These are phyloP conservation scores for Cystobasidiaceae sp. DNA, from an alignment of 1,284 basidiomycete genomes.

Conservation along the genomic window DNA sequence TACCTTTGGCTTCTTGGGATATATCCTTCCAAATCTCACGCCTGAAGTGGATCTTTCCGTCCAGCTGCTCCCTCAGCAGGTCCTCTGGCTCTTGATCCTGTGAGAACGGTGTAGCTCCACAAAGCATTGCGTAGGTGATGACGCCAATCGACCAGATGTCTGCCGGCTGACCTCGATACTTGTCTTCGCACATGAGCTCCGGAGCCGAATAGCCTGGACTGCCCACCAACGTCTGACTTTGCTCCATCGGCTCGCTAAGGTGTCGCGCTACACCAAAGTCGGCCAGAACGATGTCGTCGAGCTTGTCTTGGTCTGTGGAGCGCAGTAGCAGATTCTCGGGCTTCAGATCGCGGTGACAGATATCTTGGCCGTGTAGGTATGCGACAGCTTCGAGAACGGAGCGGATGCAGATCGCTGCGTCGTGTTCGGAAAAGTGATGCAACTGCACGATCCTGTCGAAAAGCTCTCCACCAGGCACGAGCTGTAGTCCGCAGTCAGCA, in stretches of 20 bases:
- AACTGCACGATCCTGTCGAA: conserved; percentile 74
- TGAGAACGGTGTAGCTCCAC: conserved; percentile 9
- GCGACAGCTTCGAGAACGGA: conserved; percentile 47
- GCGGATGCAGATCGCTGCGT: conserved; percentile 69
- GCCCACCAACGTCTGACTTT: conserved; percentile 12
- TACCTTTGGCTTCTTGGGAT: conserved; percentile 74
- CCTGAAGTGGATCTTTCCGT: conserved; percentile 64
- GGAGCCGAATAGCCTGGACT: conserved; percentile 25
- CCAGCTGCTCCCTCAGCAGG: conserved; percentile 5
- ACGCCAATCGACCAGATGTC: conserved; percentile 54
- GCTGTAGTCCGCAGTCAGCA: background rate
- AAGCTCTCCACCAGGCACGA: conserved; percentile 55
- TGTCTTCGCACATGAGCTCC: conserved; percentile 5
- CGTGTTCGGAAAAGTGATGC: conserved; percentile 84
- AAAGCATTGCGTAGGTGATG: conserved; percentile 67
- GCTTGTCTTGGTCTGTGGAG: conserved; percentile 78
- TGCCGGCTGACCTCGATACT: conserved; percentile 15
- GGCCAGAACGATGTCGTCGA: conserved; percentile 95
- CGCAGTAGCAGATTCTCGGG: conserved; percentile 58
- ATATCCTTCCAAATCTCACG: conserved; percentile 69
- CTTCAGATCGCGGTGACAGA: conserved; percentile 54
- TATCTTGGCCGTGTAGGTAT: conserved; percentile 42
- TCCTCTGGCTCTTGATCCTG: background rate
- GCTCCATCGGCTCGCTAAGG: conserved; percentile 9
- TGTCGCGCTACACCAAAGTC: conserved; percentile 26